These are phyloP conservation scores for Dryadomyces quercus-mongolicae DNA, from an alignment of 2,329 filamentous ascomycete species.

Conservation along the genomic window DNA sequence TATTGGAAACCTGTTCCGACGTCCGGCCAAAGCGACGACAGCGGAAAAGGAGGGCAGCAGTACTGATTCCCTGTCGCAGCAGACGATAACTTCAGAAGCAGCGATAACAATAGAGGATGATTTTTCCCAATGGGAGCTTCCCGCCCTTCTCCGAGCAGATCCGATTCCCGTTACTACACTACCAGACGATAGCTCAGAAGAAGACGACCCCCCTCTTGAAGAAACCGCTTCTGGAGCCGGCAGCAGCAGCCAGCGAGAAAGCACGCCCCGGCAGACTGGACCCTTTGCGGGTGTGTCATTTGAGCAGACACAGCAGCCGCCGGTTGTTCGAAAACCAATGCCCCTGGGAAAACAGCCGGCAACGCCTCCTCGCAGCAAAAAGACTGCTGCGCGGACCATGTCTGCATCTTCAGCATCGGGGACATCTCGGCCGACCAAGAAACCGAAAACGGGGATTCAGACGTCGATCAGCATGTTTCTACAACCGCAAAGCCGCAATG, in stretches of 20 bases:
- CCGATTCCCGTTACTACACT: not conserved
- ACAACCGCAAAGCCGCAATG: not conserved
- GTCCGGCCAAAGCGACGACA: not conserved
- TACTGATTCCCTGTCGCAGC: too few species aligned
- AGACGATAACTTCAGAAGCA: not conserved
- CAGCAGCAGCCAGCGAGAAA: not conserved
- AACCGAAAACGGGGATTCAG: conserved; percentile 7
- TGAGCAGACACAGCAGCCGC: too few species aligned
- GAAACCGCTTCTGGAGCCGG: not conserved
- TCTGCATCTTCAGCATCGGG: not conserved
- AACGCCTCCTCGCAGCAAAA: not conserved
- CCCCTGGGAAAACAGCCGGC: not conserved
- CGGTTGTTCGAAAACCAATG: too few species aligned
- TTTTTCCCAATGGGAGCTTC: not conserved
- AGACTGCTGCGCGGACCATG: not conserved
- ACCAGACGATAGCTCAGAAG: not conserved
- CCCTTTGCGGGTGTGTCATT: too few species aligned
- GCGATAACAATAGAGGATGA: not conserved
- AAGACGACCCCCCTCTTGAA: not conserved
- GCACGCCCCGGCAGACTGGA: too few species aligned
- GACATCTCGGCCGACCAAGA: conserved; percentile 2
- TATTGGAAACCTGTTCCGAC: conserved; percentile 82
- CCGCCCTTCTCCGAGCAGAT: conserved; percentile 4
- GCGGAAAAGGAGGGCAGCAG: not conserved
- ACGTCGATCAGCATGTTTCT: conserved; percentile 12